A percentile compares a stretch with the other conserved stretches of the same genome.
These are phyloP conservation scores for Nicotiana benthamiana DNA, from an alignment of 257 asterid genomes.

Conservation along the genomic window DNA sequence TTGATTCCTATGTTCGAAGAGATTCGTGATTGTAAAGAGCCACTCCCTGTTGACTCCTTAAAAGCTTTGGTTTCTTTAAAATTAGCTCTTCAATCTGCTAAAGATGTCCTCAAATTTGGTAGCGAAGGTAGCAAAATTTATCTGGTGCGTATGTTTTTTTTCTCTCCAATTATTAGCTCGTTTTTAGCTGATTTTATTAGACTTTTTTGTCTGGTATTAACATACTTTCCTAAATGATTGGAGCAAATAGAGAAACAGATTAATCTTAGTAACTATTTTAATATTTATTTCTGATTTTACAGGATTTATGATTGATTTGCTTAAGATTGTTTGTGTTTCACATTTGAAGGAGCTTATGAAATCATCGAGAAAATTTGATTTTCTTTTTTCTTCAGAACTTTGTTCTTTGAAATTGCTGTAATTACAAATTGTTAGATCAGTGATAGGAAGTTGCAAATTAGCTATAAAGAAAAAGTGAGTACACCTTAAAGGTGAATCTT, in stretches of 20 bases:
- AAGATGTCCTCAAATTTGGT: conserved; percentile 83
- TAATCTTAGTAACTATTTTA: background rate
- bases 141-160: conserved; percentile 35
- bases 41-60: conserved; percentile 41
- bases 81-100: conserved; percentile 59
- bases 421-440: background rate
- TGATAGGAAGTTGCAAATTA: background rate
- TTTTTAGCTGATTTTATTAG: background rate
- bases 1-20: conserved; percentile 96
- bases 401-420: background rate
- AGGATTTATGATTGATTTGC: background rate
- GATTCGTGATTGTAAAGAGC: conserved; percentile 70
- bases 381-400: background rate
- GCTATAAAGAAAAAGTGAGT: background rate
- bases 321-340: background rate
- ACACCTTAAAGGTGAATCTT: background rate
- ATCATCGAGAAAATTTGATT: background rate
- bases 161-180: too few relatives aligned
- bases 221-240: background rate
- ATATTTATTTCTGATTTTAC: background rate
- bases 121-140: conserved; percentile 87
- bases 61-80: conserved; percentile 37
- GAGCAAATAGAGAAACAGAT: background rate
- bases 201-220: background rate
- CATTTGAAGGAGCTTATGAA: background rate